Base-by-base conservation (phyloP, 306 rosid genomes). In the Cicer judaicum region DNA sequence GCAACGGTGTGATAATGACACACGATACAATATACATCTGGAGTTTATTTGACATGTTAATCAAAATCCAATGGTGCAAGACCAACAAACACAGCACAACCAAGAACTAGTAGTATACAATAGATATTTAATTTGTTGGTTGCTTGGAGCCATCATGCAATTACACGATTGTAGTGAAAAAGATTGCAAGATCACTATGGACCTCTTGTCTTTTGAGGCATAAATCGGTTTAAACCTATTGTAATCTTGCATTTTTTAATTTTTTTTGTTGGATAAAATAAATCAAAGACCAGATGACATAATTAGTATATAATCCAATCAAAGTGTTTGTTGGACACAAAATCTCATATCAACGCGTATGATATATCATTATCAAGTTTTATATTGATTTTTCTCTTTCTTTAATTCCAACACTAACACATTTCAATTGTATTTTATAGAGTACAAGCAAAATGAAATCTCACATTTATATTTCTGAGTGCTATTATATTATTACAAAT, bases 181-280 rank as follows among this genome's bases (percentile, higher is more conserved):
- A 63, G 79, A 73, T 79, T 66, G 75, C 47, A 57, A 56, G 64
- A 41, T 8, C 41, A 79, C 46, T 40, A 39, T 65, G 75, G 79
- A 18, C 55, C 79, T 46, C 81, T 77, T 54, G 64, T 43, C 55
- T 10, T 64, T 21, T 60, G 34, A 75, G 53, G 11, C 29, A 15
- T 15, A 47, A 9, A 44, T 74, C 21, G 16, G 36, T 29, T 29
- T 29, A 29, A 29, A 29, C 36, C 36, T 61, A 18, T 40, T 29
- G 36, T 29, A 29, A 29, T 2, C 34, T 29, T 29, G 34, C 34
- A 29, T 18, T 29, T 29, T 29, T 29, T 29, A 3, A 29, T 29
- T 29, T 29, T 2, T 2, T 29, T 29, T 29, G 4, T 29, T 29
- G 34, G 5, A 29, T 3, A 2, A 29, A 29, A 29, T 29, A 29